Evolutionary conservation across 768 basidiomycete genomes (phyloP).

Genomic region (Amanita muscaria): DNA sequence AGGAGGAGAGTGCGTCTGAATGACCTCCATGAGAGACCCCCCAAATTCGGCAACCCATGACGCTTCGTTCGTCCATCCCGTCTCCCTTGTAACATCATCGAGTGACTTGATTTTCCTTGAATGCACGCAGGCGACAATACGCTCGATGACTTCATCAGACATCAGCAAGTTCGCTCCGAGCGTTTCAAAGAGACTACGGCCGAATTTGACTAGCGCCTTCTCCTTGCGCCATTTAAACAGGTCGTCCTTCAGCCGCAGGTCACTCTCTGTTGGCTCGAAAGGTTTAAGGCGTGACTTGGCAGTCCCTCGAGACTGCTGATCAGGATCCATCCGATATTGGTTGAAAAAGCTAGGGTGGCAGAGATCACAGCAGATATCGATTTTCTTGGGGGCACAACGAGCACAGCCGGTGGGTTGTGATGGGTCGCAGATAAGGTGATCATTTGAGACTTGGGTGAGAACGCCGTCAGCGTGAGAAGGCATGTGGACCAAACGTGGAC

Average conservation of each 20-base stretch:
- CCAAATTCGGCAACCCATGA: no score
- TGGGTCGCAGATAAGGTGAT: slow-evolving; percentile 4
- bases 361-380: slow-evolving; percentile 10
- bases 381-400: slow-evolving; percentile 1
- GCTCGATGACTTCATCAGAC: not conserved
- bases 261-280: not conserved
- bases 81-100: no score
- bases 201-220: not conserved
- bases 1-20: no score
- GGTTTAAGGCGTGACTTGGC: not conserved
- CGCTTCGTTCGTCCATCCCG: no score
- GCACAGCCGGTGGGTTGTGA: slow-evolving; percentile 3
- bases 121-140: not conserved
- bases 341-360: slow-evolving; percentile 5
- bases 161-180: not conserved
- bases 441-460: not conserved
- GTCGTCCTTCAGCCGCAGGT: not conserved
- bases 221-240: not conserved
- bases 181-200: not conserved
- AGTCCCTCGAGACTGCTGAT: no score
- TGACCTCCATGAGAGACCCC: no score
- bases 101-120: not conserved
- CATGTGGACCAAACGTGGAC: not conserved
- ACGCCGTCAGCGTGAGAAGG: no score
- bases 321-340: no score